Evolutionary conservation across 2,329 filamentous ascomycete genomes (phyloP).

Genomic region (Apiospora marii): DNA sequence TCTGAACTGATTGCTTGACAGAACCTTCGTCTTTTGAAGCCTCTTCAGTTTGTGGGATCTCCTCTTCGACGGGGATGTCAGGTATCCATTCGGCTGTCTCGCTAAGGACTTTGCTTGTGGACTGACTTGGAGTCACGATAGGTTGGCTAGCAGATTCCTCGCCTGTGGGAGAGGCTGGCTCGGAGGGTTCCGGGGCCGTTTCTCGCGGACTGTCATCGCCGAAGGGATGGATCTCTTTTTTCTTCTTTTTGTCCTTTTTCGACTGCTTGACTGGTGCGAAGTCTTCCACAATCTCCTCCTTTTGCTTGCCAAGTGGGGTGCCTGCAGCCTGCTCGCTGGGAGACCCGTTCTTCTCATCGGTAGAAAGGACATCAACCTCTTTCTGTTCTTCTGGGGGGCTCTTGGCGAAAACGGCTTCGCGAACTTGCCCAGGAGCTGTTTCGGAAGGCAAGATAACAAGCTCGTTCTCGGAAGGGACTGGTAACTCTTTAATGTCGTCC

Average conservation of each 20-base stretch:
- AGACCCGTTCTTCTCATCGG: not conserved
- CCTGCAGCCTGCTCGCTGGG: not conserved
- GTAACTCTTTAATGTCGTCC: constrained; percentile 17
- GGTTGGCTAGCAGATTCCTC: not conserved
- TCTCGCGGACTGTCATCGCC: not conserved
- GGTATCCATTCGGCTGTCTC: not conserved
- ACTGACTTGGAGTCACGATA: not conserved
- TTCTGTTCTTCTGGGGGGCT: not conserved
- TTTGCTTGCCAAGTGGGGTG: not conserved
- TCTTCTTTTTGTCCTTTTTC: constrained; percentile 42
- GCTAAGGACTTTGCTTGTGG: not conserved
- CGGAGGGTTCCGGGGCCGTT: not conserved
- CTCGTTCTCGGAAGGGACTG: not conserved
- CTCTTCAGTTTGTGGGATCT: not conserved
- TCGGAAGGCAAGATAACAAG: not conserved
- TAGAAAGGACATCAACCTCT: not conserved
- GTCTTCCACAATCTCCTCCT: not conserved
- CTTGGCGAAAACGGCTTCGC: not conserved
- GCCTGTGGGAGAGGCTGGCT: not conserved
- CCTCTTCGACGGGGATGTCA: not conserved
- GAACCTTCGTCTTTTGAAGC: not conserved
- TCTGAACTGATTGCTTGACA: not conserved
- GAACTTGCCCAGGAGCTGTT: not conserved
- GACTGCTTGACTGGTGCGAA: constrained; percentile 27
- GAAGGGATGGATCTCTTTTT: constrained; percentile 30